Evolutionary conservation across 768 basidiomycete genomes (phyloP), one percentile per base, ranked within the genome.

Genomic region (Tylopilus rubrobrunneus): DNA sequence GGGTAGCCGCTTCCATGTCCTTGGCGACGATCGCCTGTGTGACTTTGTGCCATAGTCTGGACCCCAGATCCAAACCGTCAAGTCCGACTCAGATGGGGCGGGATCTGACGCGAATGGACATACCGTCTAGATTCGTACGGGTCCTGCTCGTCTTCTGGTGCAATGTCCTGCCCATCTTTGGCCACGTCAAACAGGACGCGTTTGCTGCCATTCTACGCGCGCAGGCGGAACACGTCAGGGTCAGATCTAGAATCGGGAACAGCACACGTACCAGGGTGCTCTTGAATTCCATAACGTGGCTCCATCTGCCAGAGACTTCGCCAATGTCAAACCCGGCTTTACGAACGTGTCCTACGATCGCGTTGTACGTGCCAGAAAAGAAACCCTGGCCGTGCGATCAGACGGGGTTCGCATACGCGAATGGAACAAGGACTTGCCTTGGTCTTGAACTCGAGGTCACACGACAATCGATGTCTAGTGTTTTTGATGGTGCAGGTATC

Each of bases 281-380:
- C 73, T 85, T 89, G 68, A 87, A 87, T 56, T 95, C 92, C 86
- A 99, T 95, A 27, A 82, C 67, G 59, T 88, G 83, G 67, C 85
- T 91, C 97, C 97, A 99, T 67, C 87, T 81, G 29, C 97, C 97
- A 14, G 81, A 81, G 36, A 99, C 73, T 66, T 98, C 94, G 5
- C 95, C 97, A 14, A 90, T 74, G 3, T 91, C 88, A 7, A 72
- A 72, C 27, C 75, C 72, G 12, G 79, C 77, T 47, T 76, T 79
- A 58, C 86, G 86, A 61, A 98, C 78, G 59, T 84, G 83, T 10
- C 97, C 97, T 6, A 83, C 70, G 54, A 99, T 81, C 36, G 87
- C 85, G 67, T 99, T 98, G 76, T 98, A 96, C 51, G 89, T 88
- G 23, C 97, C 97, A 1, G 93, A 94, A 73, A 98, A 97, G 79